Percentiles rank a stretch among this genome's conserved stretches.
Evolutionary conservation across 2,329 filamentous ascomycete genomes (phyloP).

Genomic region (Beauveria sp.): DNA sequence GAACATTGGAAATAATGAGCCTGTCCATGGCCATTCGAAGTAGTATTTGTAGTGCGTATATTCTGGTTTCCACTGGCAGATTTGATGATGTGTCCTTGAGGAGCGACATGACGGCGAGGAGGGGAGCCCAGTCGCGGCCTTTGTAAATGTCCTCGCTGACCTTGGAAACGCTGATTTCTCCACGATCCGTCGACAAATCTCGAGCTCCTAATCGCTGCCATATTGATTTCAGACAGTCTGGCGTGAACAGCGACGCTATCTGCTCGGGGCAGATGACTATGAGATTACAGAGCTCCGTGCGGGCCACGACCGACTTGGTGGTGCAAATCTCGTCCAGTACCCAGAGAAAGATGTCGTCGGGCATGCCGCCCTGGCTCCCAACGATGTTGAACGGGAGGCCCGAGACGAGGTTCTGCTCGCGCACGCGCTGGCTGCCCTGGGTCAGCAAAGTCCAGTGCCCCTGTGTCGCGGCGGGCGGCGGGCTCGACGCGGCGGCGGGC

Average conservation of each 20-base stretch:
- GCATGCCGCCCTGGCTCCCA: slow-evolving; percentile 31
- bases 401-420: slow-evolving; percentile 53
- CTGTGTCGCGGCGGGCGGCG: slow-evolving; percentile 24
- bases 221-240: slow-evolving; percentile 39
- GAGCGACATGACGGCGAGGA: slow-evolving; percentile 37
- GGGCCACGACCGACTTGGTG: slow-evolving; percentile 47
- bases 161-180: slow-evolving; percentile 17
- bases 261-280: slow-evolving; percentile 37
- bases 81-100: slow-evolving; percentile 29
- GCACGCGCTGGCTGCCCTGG: slow-evolving; percentile 34
- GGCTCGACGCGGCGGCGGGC: slow-evolving; percentile 18
- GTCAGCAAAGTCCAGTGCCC: slow-evolving; percentile 41
- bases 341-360: slow-evolving; percentile 61
- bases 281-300: slow-evolving; percentile 53
- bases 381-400: slow-evolving; percentile 51
- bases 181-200: slow-evolving; percentile 32
- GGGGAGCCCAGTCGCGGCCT: slow-evolving; percentile 37
- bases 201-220: slow-evolving; percentile 53
- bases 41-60: slow-evolving; percentile 38
- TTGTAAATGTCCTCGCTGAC: slow-evolving; percentile 21
- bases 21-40: slow-evolving; percentile 49
- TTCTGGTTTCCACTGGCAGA: slow-evolving; percentile 26
- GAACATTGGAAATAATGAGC: slow-evolving; percentile 35
- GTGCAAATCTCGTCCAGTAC: slow-evolving; percentile 50
- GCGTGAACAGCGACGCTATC: slow-evolving; percentile 35